Percentiles rank a stretch among this genome's conserved stretches.
Evolutionary conservation across 2,329 filamentous ascomycete genomes (phyloP).

Genomic region (Colletotrichum truncatum): DNA sequence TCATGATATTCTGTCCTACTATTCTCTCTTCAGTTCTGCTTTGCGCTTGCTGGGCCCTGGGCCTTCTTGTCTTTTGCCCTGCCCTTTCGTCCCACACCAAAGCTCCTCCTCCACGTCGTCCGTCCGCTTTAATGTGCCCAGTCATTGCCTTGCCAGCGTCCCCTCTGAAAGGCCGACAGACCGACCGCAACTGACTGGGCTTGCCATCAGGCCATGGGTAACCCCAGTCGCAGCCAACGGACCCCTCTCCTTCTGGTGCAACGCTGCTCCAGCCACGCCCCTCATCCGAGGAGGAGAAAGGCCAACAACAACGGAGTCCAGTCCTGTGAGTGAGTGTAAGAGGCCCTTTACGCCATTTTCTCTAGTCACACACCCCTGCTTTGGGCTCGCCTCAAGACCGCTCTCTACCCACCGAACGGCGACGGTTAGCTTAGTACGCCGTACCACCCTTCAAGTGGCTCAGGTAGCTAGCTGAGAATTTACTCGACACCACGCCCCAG

Average conservation of each 20-base stretch:
- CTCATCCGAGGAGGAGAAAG: neutral
- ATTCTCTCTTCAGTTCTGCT: neutral
- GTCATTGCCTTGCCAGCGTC: slow-evolving; percentile 7
- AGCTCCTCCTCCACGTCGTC: neutral
- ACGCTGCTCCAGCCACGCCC: slow-evolving; percentile 43
- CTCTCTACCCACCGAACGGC: slow-evolving; percentile 28
- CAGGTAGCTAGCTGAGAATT: slow-evolving; percentile 20
- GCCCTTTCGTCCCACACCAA: neutral
- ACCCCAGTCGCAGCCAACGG: slow-evolving; percentile 22
- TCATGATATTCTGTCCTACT: neutral
- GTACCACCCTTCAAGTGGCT: slow-evolving; percentile 26
- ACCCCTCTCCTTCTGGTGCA: slow-evolving; percentile 37
- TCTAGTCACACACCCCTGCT: slow-evolving; percentile 20
- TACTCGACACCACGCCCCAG: slow-evolving; percentile 16
- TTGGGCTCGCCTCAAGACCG: slow-evolving; percentile 2
- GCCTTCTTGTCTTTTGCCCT: neutral
- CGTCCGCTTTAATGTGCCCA: slow-evolving; percentile 5
- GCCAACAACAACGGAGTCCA: slow-evolving; percentile 19
- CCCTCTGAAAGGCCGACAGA: slow-evolving; percentile 26
- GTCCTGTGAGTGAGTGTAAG: neutral
- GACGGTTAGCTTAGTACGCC: slow-evolving; percentile 24
- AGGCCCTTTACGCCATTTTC: neutral
- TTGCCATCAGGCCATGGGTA: slow-evolving; percentile 27
- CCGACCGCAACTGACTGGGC: slow-evolving; percentile 28
- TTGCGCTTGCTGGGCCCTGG: neutral